phyloP scores from a whole-genome alignment of 1,284 basidiomycete genomes.

The Uromyces viciae-fabae region DNA sequence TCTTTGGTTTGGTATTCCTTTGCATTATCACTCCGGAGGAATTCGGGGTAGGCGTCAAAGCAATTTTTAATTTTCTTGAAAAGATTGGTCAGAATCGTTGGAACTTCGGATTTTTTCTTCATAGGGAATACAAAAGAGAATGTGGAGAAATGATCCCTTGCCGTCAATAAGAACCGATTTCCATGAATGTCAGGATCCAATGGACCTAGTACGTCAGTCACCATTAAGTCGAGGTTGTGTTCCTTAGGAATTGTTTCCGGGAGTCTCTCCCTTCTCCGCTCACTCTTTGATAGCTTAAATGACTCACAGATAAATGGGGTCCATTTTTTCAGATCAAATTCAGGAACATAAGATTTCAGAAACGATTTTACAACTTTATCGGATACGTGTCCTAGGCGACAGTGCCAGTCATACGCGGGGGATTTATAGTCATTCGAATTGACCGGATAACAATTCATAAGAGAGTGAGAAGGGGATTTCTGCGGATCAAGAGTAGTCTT shows the following conservation, averaged over 20 bases:
- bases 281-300: neutral
- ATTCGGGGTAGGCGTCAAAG: neutral
- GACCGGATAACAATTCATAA: neutral
- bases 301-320: neutral
- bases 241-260: neutral
- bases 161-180: neutral
- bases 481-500: neutral
- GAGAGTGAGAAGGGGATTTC: neutral
- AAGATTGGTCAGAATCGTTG: neutral
- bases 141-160: neutral
- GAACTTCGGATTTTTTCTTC: neutral
- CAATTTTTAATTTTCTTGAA: neutral
- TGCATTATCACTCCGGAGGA: neutral
- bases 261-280: neutral
- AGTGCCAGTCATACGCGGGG: neutral
- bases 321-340: neutral
- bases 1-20: neutral
- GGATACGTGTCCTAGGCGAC: neutral
- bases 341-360: neutral
- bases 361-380: neutral
- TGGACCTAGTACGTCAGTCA: neutral
- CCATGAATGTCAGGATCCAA: neutral
- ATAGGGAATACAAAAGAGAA: conserved; percentile 3
- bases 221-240: neutral
- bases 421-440: neutral